Percentiles rank a stretch among this genome's conserved stretches.
phyloP scores from a whole-genome alignment of 2,329 filamentous ascomycete species.

The Epichloe uncinata region DNA sequence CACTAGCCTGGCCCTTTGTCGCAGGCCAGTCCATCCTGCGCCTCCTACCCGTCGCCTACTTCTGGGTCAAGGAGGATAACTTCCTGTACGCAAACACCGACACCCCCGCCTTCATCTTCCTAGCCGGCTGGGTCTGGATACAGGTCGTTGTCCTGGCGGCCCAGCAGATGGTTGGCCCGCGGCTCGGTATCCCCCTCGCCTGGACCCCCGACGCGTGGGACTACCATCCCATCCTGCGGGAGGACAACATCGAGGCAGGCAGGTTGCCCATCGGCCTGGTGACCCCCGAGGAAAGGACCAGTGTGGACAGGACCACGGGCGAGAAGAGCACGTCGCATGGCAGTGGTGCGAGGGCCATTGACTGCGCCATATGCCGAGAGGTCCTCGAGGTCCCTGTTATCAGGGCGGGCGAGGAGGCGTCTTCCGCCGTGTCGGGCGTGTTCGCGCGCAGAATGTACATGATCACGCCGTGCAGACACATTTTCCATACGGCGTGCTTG shows the following conservation, averaged over 20 bases:
- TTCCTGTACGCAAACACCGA: slow-evolving; percentile 67
- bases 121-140: slow-evolving; percentile 68
- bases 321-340: slow-evolving; percentile 9
- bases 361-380: slow-evolving; percentile 93
- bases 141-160: slow-evolving; percentile 67
- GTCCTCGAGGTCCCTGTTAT: slow-evolving; percentile 80
- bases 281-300: slow-evolving; percentile 4
- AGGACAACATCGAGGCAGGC: slow-evolving; percentile 68
- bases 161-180: slow-evolving; percentile 75
- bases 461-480: slow-evolving; percentile 93
- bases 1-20: slow-evolving; percentile 84
- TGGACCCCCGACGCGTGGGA: slow-evolving; percentile 74
- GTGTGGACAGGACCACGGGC: not conserved
- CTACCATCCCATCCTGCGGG: slow-evolving; percentile 80
- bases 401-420: slow-evolving; percentile 39
- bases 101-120: slow-evolving; percentile 44
- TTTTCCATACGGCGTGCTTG: slow-evolving; percentile 83
- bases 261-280: slow-evolving; percentile 65
- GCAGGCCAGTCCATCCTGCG: slow-evolving; percentile 70
- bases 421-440: slow-evolving; percentile 50
- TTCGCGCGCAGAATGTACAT: slow-evolving; percentile 78
- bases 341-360: slow-evolving; percentile 39
- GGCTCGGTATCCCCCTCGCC: slow-evolving; percentile 66
- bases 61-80: slow-evolving; percentile 67
- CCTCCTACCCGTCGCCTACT: slow-evolving; percentile 70